Conservation (phyloP, 2,329 filamentous ascomycete species). For the Ophiostoma novo-ulmi region DNA sequence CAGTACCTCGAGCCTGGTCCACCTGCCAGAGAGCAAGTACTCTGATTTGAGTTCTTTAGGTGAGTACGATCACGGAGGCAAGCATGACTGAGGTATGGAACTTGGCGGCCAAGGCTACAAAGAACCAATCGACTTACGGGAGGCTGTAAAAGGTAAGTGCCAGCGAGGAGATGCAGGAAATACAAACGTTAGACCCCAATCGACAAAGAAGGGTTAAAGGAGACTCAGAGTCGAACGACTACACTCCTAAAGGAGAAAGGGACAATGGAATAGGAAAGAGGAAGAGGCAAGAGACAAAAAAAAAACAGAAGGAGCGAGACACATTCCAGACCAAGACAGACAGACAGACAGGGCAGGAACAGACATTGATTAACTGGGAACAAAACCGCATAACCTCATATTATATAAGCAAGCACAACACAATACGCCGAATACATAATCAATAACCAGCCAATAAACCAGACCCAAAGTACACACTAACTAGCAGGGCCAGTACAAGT, state of each 20-base stretch:
- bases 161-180: conserved; percentile 1
- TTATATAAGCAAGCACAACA: neutral
- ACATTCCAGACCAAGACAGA: neutral
- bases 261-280: neutral
- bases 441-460: neutral
- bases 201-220: neutral
- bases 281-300: neutral
- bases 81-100: neutral
- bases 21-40: neutral
- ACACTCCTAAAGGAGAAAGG: neutral
- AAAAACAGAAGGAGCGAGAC: neutral
- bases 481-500: neutral
- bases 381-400: neutral
- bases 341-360: neutral
- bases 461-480: conserved; percentile 1
- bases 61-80: neutral
- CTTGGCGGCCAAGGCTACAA: conserved; percentile 2
- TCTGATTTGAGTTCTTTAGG: neutral
- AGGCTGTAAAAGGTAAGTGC: neutral
- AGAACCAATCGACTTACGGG: neutral
- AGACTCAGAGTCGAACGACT: neutral
- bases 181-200: neutral
- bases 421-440: neutral
- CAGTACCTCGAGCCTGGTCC: neutral
- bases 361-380: neutral